phyloP scores from a whole-genome alignment of 2,329 filamentous ascomycete species.

The Alternaria brassicicola region DNA sequence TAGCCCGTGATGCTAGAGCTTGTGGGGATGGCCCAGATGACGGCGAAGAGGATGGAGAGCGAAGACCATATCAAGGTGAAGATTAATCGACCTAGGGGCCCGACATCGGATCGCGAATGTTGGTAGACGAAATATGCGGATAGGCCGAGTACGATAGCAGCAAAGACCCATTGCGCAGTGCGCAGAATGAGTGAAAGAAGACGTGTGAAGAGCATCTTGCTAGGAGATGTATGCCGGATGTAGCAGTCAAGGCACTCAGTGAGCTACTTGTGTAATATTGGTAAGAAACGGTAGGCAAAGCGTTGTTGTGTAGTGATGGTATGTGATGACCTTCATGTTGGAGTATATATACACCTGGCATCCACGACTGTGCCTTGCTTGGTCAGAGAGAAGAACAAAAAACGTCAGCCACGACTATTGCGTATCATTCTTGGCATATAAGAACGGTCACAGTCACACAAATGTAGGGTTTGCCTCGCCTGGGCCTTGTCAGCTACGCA shows the following conservation, averaged over 20 bases:
- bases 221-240: neutral
- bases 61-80: conserved; percentile 75
- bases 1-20: conserved; percentile 70
- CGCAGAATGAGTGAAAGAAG: conserved; percentile 64
- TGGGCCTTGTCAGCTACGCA: conserved; percentile 15
- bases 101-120: conserved; percentile 52
- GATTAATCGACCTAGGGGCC: conserved; percentile 70
- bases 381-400: neutral
- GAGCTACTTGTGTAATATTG: neutral
- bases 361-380: conserved; percentile 1
- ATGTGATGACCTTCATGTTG: neutral
- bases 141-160: conserved; percentile 59
- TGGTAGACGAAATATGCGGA: conserved; percentile 32
- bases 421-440: conserved; percentile 8
- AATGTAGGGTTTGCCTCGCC: conserved; percentile 4
- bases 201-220: conserved; percentile 50
- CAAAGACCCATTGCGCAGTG: conserved; percentile 69
- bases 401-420: conserved; percentile 25
- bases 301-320: neutral
- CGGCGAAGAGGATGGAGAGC: conserved; percentile 69
- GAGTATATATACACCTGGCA: conserved; percentile 6
- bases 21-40: conserved; percentile 77
- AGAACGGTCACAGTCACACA: neutral
- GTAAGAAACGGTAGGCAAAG: neutral
- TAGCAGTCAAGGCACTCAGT: neutral